Evolutionary conservation across 2,329 filamentous ascomycete species (phyloP).

Genomic region (Exophiala spinifera): DNA sequence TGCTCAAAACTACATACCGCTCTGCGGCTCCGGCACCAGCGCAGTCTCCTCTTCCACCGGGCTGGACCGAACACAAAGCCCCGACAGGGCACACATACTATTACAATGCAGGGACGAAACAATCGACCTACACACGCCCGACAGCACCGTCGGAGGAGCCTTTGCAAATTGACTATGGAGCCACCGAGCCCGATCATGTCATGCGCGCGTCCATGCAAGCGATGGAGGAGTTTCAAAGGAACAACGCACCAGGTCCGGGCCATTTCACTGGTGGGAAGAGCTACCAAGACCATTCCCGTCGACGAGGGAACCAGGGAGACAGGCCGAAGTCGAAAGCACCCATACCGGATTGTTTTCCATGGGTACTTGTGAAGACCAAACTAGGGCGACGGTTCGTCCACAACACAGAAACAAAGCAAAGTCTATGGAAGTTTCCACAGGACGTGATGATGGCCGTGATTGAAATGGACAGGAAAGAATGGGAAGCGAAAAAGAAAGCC

Average conservation of each 20-base stretch:
- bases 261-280: conserved; percentile 51
- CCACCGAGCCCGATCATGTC: conserved; percentile 26
- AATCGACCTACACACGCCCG: conserved; percentile 85
- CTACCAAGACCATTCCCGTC: conserved; percentile 56
- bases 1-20: conserved; percentile 77
- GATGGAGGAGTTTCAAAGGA: conserved; percentile 29
- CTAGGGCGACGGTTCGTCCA: conserved; percentile 85
- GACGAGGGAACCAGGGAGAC: conserved; percentile 66
- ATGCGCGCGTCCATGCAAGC: conserved; percentile 23
- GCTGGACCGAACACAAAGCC: conserved; percentile 92
- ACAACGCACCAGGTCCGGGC: conserved; percentile 43
- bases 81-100: conserved; percentile 82
- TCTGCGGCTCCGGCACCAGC: conserved; percentile 44
- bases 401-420: conserved; percentile 80
- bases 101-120: conserved; percentile 76
- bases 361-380: conserved; percentile 91
- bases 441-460: conserved; percentile 73
- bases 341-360: conserved; percentile 80
- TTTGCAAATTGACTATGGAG: conserved; percentile 27
- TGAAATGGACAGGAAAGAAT: conserved; percentile 68
- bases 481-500: conserved; percentile 56
- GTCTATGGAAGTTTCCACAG: conserved; percentile 91
- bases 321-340: conserved; percentile 73
- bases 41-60: conserved; percentile 62
- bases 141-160: conserved; percentile 36